These are phyloP conservation scores for Vitis hybrid DNA, from an alignment of 177 flowering plant species.

Conservation along the genomic window DNA sequence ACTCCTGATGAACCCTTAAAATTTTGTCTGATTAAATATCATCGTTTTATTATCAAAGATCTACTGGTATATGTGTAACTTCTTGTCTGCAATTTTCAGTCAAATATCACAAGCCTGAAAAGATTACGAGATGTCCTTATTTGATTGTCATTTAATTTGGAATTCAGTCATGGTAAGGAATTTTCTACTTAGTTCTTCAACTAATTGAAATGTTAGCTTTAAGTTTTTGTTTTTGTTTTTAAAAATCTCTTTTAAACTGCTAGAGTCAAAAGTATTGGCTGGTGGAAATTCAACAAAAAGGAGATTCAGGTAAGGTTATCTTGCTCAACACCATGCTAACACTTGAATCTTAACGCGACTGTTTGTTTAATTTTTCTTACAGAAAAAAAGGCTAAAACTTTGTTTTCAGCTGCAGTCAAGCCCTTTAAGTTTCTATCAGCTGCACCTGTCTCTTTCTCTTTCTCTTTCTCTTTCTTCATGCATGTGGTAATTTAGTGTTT, in stretches of 20 bases:
- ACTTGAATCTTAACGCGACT: too few relatives aligned
- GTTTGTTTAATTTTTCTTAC: too few relatives aligned
- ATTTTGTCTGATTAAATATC: too few relatives aligned
- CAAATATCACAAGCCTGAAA: too few relatives aligned
- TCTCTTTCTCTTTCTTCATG: background rate
- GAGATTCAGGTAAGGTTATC: conserved; percentile 71
- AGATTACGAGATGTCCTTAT: background rate
- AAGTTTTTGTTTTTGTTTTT: background rate
- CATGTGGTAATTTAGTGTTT: background rate
- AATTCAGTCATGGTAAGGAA: background rate
- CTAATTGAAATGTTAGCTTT: too few relatives aligned
- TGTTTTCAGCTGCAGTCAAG: too few relatives aligned
- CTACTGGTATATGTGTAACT: background rate
- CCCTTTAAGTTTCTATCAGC: too few relatives aligned
- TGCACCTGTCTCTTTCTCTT: background rate
- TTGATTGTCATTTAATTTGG: background rate
- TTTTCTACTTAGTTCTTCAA: background rate
- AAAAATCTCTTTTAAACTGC: conserved; percentile 98
- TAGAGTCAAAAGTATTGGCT: conserved; percentile 93
- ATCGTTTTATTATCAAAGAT: too few relatives aligned
- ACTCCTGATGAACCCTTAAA: too few relatives aligned
- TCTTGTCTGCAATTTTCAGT: background rate
- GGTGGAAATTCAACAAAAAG: conserved; percentile 95
- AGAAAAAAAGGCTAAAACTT: too few relatives aligned
- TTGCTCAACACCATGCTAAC: background rate